Evolutionary conservation across 345 rosid genomes (phyloP), one percentile per base, ranked within the genome.

Genomic region (Salix udensis): DNA sequence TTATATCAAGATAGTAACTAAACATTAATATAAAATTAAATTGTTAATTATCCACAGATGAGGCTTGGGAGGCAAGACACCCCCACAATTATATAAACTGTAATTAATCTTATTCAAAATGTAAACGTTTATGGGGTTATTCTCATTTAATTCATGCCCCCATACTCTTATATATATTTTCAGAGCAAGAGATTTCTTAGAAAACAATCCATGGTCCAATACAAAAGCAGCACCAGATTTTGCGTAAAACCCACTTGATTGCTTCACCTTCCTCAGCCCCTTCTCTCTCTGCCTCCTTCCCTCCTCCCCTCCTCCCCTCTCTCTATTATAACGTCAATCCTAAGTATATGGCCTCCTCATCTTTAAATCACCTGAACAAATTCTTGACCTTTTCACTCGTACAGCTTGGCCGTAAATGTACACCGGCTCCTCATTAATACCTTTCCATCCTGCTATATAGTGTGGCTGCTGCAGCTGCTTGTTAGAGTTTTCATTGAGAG

Each of bases 181-280:
- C 70, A 52, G 74, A 65, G 77, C 30, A n/a, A 28, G 76, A 73
- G 90, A 78, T 89, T 78, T 78, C 92, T 89, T 87, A 76, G 80
- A 89, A 78, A 76, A 67, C 88, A 87, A 89, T 89, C 89, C 85
- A 87, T 40, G 44, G 61, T 76, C 61, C 78, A 53, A 80, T 72
- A 82, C 74, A 86, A 89, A 86, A 86, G 88, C 80, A 84, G 80
- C 80, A 81, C 85, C 88, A 71, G 77, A 86, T 88, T 40, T 89
- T 79, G 91, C 90, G 89, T 90, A 87, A 86, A 84, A 65, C 71
- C 88, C 84, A 90, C 91, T 84, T 85, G 82, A 85, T 88, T 83
- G 88, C 84, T 81, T 87, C 89, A 85, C 91, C 87, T 77, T 78
- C 87, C 79, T 76, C 84, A 40, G 23, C 70, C 48, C 24, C 72